These are phyloP conservation scores for Tetracladium setigerum DNA, from an alignment of 495 filamentous ascomycete species.

Conservation along the genomic window DNA sequence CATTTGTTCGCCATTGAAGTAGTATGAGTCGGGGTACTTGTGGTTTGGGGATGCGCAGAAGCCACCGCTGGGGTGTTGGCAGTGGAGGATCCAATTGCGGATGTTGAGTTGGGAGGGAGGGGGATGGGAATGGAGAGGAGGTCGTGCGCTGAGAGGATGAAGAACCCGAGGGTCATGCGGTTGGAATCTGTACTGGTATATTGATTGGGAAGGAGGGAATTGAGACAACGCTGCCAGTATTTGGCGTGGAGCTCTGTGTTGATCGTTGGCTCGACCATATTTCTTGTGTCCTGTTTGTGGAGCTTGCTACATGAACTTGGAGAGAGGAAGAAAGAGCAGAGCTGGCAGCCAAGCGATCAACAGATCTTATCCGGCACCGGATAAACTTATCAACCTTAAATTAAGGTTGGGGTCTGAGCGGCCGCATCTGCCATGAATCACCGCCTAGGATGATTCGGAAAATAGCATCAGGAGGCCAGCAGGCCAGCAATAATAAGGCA, in stretches of 20 bases:
- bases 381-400: too few species aligned
- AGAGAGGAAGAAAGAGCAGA: neutral
- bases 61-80: conserved; percentile 66
- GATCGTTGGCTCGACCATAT: conserved; percentile 40
- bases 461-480: too few species aligned
- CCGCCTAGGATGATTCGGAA: too few species aligned
- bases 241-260: conserved; percentile 70
- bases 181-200: conserved; percentile 86
- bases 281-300: neutral
- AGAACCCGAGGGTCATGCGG: conserved; percentile 82
- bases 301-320: too few species aligned
- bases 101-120: conserved; percentile 51
- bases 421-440: too few species aligned
- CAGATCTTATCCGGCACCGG: neutral
- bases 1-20: conserved; percentile 42
- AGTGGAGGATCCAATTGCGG: conserved; percentile 64
- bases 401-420: too few species aligned
- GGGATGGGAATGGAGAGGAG: conserved; percentile 52
- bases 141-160: conserved; percentile 79
- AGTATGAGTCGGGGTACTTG: conserved; percentile 25
- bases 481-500: too few species aligned
- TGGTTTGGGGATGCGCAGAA: conserved; percentile 69
- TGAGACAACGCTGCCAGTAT: conserved; percentile 89
- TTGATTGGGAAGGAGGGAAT: conserved; percentile 66
- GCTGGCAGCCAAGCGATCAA: neutral